phyloP scores from a whole-genome alignment of 352 stramenopile genomes.

The Thalassiosira hispida region DNA sequence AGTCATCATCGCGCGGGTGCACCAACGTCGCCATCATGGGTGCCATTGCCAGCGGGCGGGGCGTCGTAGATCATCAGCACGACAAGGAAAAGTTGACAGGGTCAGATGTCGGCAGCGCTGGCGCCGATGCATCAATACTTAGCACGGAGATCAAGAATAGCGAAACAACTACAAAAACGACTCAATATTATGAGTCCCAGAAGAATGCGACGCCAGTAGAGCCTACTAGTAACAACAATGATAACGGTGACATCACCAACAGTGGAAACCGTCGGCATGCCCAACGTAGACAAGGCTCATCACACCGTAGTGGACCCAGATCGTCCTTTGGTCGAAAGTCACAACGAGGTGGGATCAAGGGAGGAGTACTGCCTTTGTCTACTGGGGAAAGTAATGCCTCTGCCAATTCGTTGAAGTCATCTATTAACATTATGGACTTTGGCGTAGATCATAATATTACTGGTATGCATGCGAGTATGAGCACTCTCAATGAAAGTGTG shows the following conservation, averaged over 20 bases:
- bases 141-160: no score
- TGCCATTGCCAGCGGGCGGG: background rate
- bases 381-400: no score
- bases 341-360: no score
- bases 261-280: background rate
- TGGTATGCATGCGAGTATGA: background rate
- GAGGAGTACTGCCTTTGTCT: no score
- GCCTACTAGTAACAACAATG: no score
- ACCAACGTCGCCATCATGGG: slow-evolving; percentile 9
- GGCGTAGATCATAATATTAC: background rate
- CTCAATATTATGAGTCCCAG: background rate
- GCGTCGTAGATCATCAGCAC: background rate
- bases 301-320: background rate
- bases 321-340: background rate
- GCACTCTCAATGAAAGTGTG: background rate
- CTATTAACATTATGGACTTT: slow-evolving; percentile 9
- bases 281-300: background rate
- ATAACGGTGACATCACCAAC: no score
- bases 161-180: no score
- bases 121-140: no score
- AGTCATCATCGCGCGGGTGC: background rate
- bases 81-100: background rate
- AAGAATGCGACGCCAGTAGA: background rate
- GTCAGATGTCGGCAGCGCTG: background rate
- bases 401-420: background rate